Evolutionary conservation across 148 eudicot genomes (phyloP).

Genomic region (Chenopodium suecicum): DNA sequence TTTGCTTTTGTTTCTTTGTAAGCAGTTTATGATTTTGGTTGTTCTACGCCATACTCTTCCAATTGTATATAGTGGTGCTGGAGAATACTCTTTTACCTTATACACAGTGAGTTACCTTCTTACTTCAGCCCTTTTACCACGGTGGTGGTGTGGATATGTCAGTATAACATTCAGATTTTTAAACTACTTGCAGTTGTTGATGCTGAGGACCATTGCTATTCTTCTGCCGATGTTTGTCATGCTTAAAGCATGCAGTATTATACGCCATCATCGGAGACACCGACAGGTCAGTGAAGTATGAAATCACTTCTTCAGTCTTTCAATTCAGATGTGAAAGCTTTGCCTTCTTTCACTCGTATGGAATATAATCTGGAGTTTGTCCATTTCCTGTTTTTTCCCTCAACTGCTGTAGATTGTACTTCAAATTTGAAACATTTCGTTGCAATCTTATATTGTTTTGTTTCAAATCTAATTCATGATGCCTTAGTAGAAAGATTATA

Average conservation of each 20-base stretch:
- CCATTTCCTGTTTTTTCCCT: background rate
- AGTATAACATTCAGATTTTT: background rate
- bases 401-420: background rate
- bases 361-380: background rate
- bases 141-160: background rate
- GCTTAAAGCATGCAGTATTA: slow-evolving; percentile 45
- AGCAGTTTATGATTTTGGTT: slow-evolving; percentile 60
- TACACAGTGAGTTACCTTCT: slow-evolving; percentile 44
- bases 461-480: too few relatives aligned
- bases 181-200: slow-evolving; percentile 45
- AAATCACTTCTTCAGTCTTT: background rate
- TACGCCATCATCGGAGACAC: slow-evolving; percentile 46
- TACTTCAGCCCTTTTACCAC: background rate
- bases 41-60: slow-evolving; percentile 71
- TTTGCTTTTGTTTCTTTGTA: slow-evolving; percentile 17
- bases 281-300: slow-evolving; percentile 44
- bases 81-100: slow-evolving; percentile 50
- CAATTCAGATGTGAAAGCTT: background rate
- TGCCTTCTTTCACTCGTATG: background rate
- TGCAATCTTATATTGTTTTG: too few relatives aligned
- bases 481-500: too few relatives aligned
- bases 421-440: background rate
- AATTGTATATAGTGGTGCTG: slow-evolving; percentile 46
- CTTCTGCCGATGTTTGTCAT: slow-evolving; percentile 58
- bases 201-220: slow-evolving; percentile 58